Conservation (phyloP, 768 basidiomycete species). For the Podaxis sp. region DNA sequence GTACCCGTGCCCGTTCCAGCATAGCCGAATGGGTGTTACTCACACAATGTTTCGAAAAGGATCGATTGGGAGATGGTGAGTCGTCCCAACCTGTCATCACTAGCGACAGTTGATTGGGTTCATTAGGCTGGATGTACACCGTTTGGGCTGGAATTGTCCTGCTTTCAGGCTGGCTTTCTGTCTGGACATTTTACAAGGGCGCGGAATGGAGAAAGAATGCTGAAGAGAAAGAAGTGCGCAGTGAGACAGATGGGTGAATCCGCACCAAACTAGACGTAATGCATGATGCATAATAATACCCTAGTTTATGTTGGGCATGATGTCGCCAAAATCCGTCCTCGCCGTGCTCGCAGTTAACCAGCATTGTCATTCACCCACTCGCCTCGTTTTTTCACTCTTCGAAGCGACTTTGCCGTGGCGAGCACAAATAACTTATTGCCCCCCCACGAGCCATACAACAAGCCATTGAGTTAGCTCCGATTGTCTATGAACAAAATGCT, state of each 20-base stretch:
- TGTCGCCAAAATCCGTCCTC: no score
- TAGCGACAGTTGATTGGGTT: background rate
- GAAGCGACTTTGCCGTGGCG: background rate
- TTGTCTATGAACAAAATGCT: background rate
- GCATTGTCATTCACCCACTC: background rate
- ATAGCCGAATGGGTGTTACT: background rate
- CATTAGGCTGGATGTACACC: constrained; percentile 62
- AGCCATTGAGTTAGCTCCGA: background rate
- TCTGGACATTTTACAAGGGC: constrained; percentile 61
- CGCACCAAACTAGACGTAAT: background rate
- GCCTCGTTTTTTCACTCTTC: background rate
- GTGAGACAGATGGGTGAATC: background rate
- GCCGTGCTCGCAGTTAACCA: no score
- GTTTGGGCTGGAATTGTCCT: constrained; percentile 53
- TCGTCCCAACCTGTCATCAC: no score
- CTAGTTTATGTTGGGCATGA: no score
- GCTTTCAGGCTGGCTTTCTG: constrained; percentile 51
- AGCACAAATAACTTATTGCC: background rate
- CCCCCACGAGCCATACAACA: background rate
- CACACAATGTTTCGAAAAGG: constrained; percentile 28
- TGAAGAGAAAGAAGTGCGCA: constrained; percentile 36
- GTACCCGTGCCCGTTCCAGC: background rate
- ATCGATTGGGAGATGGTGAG: constrained; percentile 71
- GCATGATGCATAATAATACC: no score
- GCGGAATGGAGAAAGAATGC: constrained; percentile 53